These are phyloP conservation scores for Fusarium tuaranense DNA, from an alignment of 2,329 filamentous ascomycete species.

Conservation along the genomic window DNA sequence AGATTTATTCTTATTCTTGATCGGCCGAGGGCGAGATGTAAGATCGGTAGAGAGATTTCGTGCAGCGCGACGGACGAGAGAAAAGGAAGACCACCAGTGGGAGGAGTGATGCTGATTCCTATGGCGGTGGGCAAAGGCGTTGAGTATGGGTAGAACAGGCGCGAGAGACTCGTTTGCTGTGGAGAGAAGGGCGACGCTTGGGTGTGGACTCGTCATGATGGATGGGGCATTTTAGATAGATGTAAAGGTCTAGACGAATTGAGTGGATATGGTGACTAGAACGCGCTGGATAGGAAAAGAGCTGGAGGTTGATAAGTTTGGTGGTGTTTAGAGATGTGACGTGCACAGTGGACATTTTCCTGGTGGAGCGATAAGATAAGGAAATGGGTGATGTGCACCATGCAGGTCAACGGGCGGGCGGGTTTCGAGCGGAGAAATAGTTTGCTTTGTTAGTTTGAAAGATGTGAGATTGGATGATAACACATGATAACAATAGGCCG, in stretches of 20 bases:
- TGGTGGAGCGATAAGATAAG: constrained; percentile 31
- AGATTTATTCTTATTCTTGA: constrained; percentile 21
- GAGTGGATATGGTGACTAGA: not conserved
- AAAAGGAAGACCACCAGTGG: constrained; percentile 84
- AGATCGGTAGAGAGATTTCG: constrained; percentile 60
- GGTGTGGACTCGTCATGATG: constrained; percentile 24
- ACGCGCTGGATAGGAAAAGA: not conserved
- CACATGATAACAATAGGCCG: not conserved
- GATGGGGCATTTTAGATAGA: not conserved
- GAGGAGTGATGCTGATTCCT: constrained; percentile 88
- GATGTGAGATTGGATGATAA: not conserved
- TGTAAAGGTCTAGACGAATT: not conserved
- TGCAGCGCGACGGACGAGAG: constrained; percentile 76
- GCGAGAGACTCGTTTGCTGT: constrained; percentile 48
- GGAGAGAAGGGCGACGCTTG: constrained; percentile 14
- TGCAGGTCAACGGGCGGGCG: not conserved
- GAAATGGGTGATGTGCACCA: not conserved
- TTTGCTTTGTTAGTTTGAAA: not conserved
- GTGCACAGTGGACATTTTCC: constrained; percentile 18
- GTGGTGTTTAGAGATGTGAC: constrained; percentile 18
- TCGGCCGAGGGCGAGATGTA: constrained; percentile 12
- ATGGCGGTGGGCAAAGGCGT: constrained; percentile 84
- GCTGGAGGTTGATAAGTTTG: not conserved
- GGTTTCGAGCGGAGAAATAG: not conserved
- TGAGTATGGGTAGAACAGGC: constrained; percentile 67